A percentile compares a stretch with the other conserved stretches of the same genome.
Conservation (phyloP, 2,329 filamentous ascomycete species). For the Sphaerulina populicola region DNA sequence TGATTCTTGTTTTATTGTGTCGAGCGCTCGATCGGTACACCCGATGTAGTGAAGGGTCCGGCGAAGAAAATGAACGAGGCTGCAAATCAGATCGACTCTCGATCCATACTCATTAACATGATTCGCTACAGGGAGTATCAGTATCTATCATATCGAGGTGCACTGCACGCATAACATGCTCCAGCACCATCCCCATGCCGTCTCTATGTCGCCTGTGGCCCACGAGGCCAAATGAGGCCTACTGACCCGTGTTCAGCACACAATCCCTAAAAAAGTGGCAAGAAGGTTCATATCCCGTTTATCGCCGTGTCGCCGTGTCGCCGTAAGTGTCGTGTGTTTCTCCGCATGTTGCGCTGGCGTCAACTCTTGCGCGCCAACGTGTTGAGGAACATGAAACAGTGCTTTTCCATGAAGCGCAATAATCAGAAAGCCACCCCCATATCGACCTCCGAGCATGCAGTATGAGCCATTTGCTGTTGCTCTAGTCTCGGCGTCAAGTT, state of each 20-base stretch:
- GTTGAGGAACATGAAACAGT: neutral
- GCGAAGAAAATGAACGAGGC: too few species aligned
- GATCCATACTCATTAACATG: neutral
- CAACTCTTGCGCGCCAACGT: conserved; percentile 7
- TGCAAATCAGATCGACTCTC: too few species aligned
- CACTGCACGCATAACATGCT: neutral
- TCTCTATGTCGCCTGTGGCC: neutral
- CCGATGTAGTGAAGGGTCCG: too few species aligned
- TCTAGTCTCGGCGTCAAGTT: conserved; percentile 17
- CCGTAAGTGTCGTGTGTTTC: neutral
- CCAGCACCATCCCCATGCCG: neutral
- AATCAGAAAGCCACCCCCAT: neutral
- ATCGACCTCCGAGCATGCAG: neutral
- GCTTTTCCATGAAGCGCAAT: neutral
- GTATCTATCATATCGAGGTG: neutral
- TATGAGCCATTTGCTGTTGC: too few species aligned
- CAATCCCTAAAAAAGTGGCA: neutral
- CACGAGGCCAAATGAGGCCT: neutral
- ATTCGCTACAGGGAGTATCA: neutral
- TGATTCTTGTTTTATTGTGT: too few species aligned
- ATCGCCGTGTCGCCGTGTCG: neutral
- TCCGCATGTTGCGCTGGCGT: conserved; percentile 1
- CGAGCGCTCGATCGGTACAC: too few species aligned
- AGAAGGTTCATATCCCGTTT: neutral
- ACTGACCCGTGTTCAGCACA: neutral